Conservation (phyloP, 805 yeast species). For the Hanseniaspora mollemarum region DNA sequence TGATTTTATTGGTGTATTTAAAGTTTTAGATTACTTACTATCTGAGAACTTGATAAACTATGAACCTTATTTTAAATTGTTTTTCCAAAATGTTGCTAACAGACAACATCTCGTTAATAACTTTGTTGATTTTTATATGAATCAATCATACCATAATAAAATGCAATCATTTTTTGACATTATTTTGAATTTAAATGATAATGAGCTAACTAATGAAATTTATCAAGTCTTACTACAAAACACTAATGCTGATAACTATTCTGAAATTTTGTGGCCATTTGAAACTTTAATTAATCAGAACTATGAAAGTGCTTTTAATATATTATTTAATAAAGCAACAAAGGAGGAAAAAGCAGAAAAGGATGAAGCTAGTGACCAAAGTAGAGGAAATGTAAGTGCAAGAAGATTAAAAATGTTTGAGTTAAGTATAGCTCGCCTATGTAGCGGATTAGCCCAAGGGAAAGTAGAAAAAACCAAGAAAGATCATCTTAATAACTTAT, state of each 20-base stretch:
- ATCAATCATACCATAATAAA: not conserved
- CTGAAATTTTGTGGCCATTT: constrained; percentile 12
- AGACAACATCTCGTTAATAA: not conserved
- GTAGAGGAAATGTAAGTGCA: not conserved
- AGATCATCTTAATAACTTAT: not conserved
- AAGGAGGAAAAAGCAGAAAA: not conserved
- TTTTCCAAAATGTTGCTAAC: not conserved
- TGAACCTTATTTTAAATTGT: not conserved
- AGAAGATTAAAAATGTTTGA: not conserved
- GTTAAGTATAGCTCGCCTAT: not conserved
- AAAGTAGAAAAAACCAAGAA: not conserved
- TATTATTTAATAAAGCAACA: not conserved
- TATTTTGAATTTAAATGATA: not conserved
- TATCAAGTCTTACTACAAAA: not conserved
- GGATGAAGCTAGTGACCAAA: not conserved
- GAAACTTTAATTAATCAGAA: constrained; percentile 13
- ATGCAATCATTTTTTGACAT: constrained; percentile 9
- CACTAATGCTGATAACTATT: not conserved
- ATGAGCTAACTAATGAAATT: not conserved
- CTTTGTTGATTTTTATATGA: constrained; percentile 5
- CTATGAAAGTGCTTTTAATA: constrained; percentile 5
- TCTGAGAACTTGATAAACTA: not conserved
- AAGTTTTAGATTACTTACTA: constrained; percentile 6
- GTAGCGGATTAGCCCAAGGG: not conserved
- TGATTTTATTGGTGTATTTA: constrained; percentile 10